phyloP scores from a whole-genome alignment of 2,329 filamentous ascomycete genomes.

The Ustulina deusta region DNA sequence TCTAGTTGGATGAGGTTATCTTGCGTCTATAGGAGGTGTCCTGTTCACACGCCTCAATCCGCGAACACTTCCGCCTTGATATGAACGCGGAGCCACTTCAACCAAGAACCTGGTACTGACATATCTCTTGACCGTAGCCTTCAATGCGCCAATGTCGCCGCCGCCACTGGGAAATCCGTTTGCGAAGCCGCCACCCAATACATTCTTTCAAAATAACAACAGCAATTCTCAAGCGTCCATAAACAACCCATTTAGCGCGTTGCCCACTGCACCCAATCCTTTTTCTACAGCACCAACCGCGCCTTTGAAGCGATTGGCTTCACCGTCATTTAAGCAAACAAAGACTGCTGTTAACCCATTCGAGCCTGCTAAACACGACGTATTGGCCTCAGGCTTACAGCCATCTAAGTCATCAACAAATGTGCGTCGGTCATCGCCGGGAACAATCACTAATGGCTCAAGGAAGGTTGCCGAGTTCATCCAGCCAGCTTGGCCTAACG shows the following conservation, averaged over 20 bases:
- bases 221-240: constrained; percentile 20
- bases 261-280: constrained; percentile 20
- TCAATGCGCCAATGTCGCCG: constrained; percentile 36
- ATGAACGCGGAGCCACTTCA: background rate
- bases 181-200: constrained; percentile 40
- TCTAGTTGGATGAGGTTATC: background rate
- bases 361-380: constrained; percentile 9
- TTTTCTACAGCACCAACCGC: constrained; percentile 25
- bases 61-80: background rate
- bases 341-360: constrained; percentile 37
- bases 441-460: constrained; percentile 7
- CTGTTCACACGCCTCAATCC: background rate
- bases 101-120: constrained; percentile 33
- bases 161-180: constrained; percentile 44
- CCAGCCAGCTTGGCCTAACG: constrained; percentile 46
- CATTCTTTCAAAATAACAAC: constrained; percentile 37
- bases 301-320: constrained; percentile 25
- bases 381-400: background rate
- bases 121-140: constrained; percentile 45
- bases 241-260: constrained; percentile 30
- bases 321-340: constrained; percentile 37
- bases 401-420: constrained; percentile 20
- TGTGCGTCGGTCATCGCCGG: background rate
- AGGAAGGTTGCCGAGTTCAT: constrained; percentile 42
- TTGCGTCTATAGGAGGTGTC: background rate